A percentile compares a stretch with the other conserved stretches of the same genome.
phyloP scores from a whole-genome alignment of 306 rosid species.

The Arachis hypogaea region DNA sequence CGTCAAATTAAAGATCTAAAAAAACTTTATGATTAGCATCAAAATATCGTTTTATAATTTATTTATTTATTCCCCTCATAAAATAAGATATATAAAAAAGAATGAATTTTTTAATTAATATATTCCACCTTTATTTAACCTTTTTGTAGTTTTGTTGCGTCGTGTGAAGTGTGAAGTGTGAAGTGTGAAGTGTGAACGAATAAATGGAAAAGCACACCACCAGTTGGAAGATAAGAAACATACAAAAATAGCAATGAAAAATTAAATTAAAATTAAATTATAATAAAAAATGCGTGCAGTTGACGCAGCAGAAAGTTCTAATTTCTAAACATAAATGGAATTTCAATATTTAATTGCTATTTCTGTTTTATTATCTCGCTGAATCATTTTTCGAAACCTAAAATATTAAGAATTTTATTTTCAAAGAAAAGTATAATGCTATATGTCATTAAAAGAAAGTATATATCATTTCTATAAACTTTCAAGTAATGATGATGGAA shows the following conservation, averaged over 20 bases:
- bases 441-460: background rate
- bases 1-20: constrained; percentile 45
- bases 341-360: background rate
- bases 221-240: constrained; percentile 8
- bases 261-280: no score
- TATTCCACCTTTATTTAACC: background rate
- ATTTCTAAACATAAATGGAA: background rate
- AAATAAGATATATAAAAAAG: background rate
- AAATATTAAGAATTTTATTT: background rate
- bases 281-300: constrained; percentile 23
- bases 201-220: background rate
- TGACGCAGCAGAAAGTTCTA: constrained; percentile 27
- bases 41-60: background rate
- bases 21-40: constrained; percentile 8
- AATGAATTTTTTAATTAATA: background rate
- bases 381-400: no score
- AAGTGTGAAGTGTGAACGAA: constrained; percentile 49
- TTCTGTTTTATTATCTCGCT: background rate
- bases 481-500: constrained; percentile 1
- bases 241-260: no score
- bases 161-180: constrained; percentile 49
- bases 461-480: background rate
- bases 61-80: background rate
- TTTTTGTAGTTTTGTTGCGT: background rate
- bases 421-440: no score